phyloP scores from a whole-genome alignment of 306 rosid species.

The Citrullus mucosospermus region DNA sequence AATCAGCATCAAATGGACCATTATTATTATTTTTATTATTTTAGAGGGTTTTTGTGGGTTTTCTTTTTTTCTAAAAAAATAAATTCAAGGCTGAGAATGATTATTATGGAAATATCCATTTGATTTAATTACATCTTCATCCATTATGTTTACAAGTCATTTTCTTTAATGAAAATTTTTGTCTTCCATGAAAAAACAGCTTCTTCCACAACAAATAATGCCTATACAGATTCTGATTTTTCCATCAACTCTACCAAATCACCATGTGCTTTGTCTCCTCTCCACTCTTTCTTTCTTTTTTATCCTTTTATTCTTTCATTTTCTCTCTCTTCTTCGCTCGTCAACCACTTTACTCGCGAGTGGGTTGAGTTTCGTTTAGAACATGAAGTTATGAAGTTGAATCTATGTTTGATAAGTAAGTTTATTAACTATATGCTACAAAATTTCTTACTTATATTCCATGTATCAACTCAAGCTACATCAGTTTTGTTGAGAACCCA shows the following conservation, averaged over 20 bases:
- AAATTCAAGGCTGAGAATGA: neutral
- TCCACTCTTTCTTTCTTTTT: neutral
- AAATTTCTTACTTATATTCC: neutral
- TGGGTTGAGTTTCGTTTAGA: neutral
- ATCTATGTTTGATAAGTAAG: neutral
- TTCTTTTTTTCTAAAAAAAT: neutral
- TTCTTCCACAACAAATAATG: slow-evolving; percentile 1
- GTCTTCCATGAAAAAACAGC: slow-evolving; percentile 4
- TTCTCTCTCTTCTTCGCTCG: neutral
- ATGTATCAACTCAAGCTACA: too few relatives aligned
- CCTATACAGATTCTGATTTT: neutral
- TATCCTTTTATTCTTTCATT: neutral
- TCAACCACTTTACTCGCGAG: too few relatives aligned
- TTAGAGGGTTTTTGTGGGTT: neutral
- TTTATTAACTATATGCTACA: neutral
- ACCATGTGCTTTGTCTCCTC: neutral
- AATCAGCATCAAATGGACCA: neutral
- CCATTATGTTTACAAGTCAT: neutral
- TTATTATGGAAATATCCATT: neutral
- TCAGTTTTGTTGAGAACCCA: too few relatives aligned
- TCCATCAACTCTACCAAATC: neutral
- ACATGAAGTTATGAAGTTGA: neutral
- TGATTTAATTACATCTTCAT: neutral
- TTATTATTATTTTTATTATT: neutral
- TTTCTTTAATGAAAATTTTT: neutral